phyloP scores from a whole-genome alignment of 441 rosid species.

The Jatropha multifida region DNA sequence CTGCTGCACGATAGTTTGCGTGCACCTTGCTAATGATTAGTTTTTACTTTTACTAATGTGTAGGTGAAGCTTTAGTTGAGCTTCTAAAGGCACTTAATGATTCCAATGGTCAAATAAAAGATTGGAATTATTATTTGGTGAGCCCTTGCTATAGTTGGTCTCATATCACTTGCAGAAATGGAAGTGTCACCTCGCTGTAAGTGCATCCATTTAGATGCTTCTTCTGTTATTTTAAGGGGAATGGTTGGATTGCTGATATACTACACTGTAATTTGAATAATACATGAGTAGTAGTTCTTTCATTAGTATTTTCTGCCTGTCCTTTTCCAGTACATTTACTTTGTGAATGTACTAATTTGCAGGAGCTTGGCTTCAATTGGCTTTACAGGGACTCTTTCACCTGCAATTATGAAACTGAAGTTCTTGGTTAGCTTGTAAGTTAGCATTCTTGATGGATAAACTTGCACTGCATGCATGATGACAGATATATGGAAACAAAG shows the following conservation, averaged over 20 bases:
- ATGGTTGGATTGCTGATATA: background rate
- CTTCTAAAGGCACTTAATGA: constrained; percentile 59
- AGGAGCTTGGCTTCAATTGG: constrained; percentile 75
- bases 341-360: constrained; percentile 30
- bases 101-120: constrained; percentile 40
- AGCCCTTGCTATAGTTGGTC: constrained; percentile 97
- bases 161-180: constrained; percentile 67
- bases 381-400: constrained; percentile 80
- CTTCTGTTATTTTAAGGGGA: constrained; percentile 8
- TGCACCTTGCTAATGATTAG: background rate
- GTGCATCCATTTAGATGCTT: constrained; percentile 29
- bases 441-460: constrained; percentile 14
- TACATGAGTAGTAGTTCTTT: constrained; percentile 1
- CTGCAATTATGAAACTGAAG: constrained; percentile 66
- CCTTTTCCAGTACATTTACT: constrained; percentile 12
- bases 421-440: constrained; percentile 73
- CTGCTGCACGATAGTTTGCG: background rate
- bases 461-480: background rate
- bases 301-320: constrained; percentile 4
- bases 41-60: constrained; percentile 16
- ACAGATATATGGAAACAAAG: background rate
- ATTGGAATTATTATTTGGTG: constrained; percentile 65
- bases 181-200: constrained; percentile 70
- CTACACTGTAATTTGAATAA: background rate
- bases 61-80: constrained; percentile 75